These are phyloP conservation scores for Podila clonocystis DNA, from an alignment of 192 early-diverging fungal species.

Conservation along the genomic window DNA sequence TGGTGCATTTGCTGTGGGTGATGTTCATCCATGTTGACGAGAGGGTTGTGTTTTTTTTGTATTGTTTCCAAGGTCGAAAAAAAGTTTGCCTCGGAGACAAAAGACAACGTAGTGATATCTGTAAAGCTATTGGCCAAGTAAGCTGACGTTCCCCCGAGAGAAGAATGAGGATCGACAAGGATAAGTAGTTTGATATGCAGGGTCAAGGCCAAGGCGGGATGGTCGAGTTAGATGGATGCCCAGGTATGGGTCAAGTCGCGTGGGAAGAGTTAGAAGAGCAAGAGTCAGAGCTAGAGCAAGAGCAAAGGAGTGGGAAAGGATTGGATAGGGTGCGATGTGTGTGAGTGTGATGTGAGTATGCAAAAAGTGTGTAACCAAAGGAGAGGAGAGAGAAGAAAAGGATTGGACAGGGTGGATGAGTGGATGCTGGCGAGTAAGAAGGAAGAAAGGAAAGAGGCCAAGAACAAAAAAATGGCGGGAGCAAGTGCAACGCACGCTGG, in stretches of 20 bases:
- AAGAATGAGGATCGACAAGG: too few relatives aligned
- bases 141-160: not conserved
- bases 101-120: not conserved
- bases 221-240: too few relatives aligned
- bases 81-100: not conserved
- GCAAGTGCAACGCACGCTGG: slow-evolving; percentile 22
- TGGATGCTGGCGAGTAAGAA: not conserved
- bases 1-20: slow-evolving; percentile 14
- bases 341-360: not conserved
- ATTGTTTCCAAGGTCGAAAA: not conserved
- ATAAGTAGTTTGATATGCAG: too few relatives aligned
- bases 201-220: too few relatives aligned
- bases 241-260: not conserved
- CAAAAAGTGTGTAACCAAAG: not conserved
- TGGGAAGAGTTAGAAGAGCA: not conserved
- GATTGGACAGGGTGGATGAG: not conserved
- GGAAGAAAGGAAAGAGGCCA: not conserved
- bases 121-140: not conserved
- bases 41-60: not conserved
- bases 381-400: not conserved
- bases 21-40: slow-evolving; percentile 26
- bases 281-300: not conserved
- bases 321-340: not conserved
- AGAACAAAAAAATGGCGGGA: not conserved
- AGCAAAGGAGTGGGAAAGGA: not conserved